A percentile compares a stretch with the other conserved stretches of the same genome.
Evolutionary conservation across 2,329 filamentous ascomycete species (phyloP).

Genomic region (Bertia moriformis): DNA sequence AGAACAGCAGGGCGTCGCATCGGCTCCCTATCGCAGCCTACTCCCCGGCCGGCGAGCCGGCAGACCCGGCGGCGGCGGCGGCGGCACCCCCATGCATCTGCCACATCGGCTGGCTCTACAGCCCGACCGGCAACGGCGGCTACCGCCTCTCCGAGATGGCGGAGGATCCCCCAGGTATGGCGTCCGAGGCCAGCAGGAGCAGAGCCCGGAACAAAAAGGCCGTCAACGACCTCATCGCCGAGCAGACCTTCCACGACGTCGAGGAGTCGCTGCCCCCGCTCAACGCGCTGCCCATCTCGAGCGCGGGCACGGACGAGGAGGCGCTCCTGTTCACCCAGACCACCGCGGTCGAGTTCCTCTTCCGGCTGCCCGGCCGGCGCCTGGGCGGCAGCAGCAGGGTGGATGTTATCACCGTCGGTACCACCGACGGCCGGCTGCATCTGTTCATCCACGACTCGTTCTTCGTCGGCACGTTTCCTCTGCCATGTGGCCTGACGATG

Average conservation of each 20-base stretch:
- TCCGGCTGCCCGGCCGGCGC: conserved; percentile 43
- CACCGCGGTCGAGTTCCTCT: conserved; percentile 55
- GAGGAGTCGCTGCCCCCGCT: conserved; percentile 65
- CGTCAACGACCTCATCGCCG: conserved; percentile 61
- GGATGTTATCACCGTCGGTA: conserved; percentile 65
- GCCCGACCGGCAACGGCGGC: too few species aligned
- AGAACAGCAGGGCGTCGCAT: conserved; percentile 70
- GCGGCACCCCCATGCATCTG: conserved; percentile 25
- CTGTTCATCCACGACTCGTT: conserved; percentile 78
- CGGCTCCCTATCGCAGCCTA: conserved; percentile 32
- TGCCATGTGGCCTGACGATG: too few species aligned
- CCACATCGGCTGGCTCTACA: conserved; percentile 38
- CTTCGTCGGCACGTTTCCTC: conserved; percentile 53
- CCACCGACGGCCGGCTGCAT: conserved; percentile 56
- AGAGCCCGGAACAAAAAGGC: too few species aligned
- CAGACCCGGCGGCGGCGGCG: conserved; percentile 27
- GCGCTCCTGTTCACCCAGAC: conserved; percentile 54
- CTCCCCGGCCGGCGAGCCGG: conserved; percentile 4
- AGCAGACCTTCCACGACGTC: conserved; percentile 62
- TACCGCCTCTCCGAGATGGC: too few species aligned
- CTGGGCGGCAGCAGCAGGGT: conserved; percentile 61
- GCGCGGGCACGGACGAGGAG: conserved; percentile 27
- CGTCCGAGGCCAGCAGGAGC: background rate
- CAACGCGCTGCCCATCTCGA: conserved; percentile 41
- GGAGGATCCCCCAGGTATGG: too few species aligned